Evolutionary conservation across 305 asterid species (phyloP).

Genomic region (Petunia hybrid): DNA sequence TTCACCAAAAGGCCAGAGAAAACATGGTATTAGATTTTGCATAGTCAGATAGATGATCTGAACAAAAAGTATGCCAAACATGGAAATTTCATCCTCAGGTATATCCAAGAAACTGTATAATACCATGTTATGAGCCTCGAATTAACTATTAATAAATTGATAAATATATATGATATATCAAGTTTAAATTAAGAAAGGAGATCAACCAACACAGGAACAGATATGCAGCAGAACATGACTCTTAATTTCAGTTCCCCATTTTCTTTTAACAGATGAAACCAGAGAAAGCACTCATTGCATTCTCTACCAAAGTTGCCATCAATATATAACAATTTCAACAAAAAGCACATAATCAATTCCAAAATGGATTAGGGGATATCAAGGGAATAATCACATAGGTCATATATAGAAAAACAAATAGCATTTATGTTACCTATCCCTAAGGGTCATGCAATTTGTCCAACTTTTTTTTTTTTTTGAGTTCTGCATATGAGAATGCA

Average conservation of each 20-base stretch:
- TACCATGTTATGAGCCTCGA: not conserved
- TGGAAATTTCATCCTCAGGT: conserved; percentile 24
- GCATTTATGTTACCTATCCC: not conserved
- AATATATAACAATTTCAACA: not conserved
- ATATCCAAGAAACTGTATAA: not conserved
- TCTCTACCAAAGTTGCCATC: not conserved
- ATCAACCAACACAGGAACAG: not conserved
- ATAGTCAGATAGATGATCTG: not conserved
- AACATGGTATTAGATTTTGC: conserved; percentile 6
- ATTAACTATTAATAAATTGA: conserved; percentile 17
- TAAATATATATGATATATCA: not conserved
- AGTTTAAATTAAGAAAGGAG: not conserved
- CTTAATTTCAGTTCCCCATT: not conserved
- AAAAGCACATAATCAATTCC: conserved; percentile 14
- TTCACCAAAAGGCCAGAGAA: conserved; percentile 28
- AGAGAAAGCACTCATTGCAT: conserved; percentile 4
- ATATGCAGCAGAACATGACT: not conserved
- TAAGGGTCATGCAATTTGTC: not conserved
- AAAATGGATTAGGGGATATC: not conserved
- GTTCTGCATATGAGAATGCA: not conserved
- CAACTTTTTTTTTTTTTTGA: not conserved
- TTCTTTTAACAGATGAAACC: conserved; percentile 6
- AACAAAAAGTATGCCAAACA: conserved; percentile 5
- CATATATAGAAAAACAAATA: not conserved
- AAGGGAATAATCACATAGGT: not conserved